Conservation (phyloP, 257 asterid species). For the Capsicum pubescens region DNA sequence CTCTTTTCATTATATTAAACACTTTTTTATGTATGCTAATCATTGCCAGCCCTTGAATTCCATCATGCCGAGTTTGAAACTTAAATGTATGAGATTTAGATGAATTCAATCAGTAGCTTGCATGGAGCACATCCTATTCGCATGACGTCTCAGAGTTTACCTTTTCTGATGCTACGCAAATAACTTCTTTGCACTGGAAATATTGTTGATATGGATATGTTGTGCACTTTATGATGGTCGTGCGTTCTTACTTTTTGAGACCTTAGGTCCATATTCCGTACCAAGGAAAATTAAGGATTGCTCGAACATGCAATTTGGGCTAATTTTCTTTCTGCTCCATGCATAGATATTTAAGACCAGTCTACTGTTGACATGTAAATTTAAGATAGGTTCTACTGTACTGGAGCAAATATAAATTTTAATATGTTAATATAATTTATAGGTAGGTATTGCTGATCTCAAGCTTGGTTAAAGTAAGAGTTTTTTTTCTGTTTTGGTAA, state of each 20-base stretch:
- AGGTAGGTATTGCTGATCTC: not conserved
- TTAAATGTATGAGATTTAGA: not conserved
- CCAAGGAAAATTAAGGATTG: not conserved
- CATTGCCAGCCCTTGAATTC: slow-evolving; percentile 1
- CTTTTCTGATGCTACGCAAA: not conserved
- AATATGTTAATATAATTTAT: not conserved
- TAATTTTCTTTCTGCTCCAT: slow-evolving; percentile 5
- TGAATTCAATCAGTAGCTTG: not conserved
- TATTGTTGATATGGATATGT: not conserved
- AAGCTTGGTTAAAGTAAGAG: not conserved
- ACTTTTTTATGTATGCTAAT: not conserved
- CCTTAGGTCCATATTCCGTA: not conserved
- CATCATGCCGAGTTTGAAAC: not conserved
- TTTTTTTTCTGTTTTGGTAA: not conserved
- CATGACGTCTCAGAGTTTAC: not conserved
- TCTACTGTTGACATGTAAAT: not conserved
- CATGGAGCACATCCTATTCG: not conserved
- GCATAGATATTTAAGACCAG: not conserved
- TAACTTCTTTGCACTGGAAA: not conserved
- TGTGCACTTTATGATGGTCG: not conserved
- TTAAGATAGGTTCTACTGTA: not conserved
- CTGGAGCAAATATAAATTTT: not conserved
- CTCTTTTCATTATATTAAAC: not conserved
- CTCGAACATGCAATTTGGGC: not conserved
- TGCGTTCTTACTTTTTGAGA: not conserved